phyloP scores from a whole-genome alignment of 108 stramenopile genomes.

The Schizochytrium sp. region DNA sequence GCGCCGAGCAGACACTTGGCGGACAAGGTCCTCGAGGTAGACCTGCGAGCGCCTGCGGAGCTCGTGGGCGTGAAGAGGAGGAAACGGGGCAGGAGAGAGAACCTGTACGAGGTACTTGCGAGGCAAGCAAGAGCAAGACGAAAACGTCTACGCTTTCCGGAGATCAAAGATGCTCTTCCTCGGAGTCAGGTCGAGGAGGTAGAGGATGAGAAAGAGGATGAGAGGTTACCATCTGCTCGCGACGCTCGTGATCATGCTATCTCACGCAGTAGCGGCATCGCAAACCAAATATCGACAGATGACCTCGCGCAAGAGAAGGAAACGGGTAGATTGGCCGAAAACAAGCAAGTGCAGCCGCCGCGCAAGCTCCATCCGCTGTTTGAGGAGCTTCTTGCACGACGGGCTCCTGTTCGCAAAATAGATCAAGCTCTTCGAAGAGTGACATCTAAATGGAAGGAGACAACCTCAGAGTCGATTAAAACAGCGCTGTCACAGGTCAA shows the following conservation, averaged over 20 bases:
- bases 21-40: neutral
- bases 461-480: no score
- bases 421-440: neutral
- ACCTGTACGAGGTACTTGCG: no score
- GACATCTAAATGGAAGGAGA: neutral
- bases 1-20: neutral
- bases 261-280: neutral
- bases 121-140: neutral
- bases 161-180: neutral
- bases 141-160: neutral
- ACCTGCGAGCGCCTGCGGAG: neutral
- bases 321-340: neutral
- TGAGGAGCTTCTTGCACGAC: neutral
- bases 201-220: neutral
- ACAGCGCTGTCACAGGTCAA: neutral
- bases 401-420: neutral
- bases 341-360: neutral
- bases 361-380: neutral
- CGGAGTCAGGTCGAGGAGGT: neutral
- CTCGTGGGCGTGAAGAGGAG: neutral
- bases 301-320: neutral
- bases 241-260: neutral
- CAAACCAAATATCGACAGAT: neutral
- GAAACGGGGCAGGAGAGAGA: no score
- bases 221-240: neutral